phyloP scores from a whole-genome alignment of 441 rosid species.

The Corymbia citriodora region DNA sequence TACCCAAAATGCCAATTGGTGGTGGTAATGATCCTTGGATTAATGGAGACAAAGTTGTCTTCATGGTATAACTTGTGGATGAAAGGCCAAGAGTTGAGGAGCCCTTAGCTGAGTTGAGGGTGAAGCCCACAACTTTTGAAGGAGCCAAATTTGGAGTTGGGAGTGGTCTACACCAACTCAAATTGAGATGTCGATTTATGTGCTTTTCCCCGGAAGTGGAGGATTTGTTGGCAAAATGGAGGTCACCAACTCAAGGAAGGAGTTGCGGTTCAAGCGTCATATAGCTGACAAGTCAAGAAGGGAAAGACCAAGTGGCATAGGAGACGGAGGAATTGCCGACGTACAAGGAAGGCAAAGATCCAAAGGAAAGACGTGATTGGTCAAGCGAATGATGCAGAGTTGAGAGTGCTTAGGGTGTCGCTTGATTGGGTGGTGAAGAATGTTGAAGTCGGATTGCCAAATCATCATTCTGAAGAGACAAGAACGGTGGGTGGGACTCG shows the following conservation, averaged over 20 bases:
- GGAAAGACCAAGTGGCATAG: not conserved
- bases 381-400: not conserved
- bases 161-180: not conserved
- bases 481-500: not conserved
- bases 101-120: not conserved
- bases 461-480: not conserved
- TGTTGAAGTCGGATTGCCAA: not conserved
- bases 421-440: not conserved
- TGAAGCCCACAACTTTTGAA: not conserved
- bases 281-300: not conserved
- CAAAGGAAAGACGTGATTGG: not conserved
- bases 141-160: not conserved
- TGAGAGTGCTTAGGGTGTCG: not conserved
- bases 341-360: not conserved
- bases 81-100: not conserved
- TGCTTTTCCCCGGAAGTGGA: not conserved
- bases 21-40: not conserved
- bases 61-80: not conserved
- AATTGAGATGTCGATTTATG: not conserved
- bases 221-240: not conserved
- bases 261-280: not conserved
- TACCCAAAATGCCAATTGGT: not conserved
- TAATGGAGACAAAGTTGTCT: not conserved
- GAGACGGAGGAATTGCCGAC: not conserved
- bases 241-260: not conserved